Evolutionary conservation across 1,284 basidiomycete species (phyloP), one percentile per base, ranked within the genome.

Genomic region (Singerocomus rubriflavus): DNA sequence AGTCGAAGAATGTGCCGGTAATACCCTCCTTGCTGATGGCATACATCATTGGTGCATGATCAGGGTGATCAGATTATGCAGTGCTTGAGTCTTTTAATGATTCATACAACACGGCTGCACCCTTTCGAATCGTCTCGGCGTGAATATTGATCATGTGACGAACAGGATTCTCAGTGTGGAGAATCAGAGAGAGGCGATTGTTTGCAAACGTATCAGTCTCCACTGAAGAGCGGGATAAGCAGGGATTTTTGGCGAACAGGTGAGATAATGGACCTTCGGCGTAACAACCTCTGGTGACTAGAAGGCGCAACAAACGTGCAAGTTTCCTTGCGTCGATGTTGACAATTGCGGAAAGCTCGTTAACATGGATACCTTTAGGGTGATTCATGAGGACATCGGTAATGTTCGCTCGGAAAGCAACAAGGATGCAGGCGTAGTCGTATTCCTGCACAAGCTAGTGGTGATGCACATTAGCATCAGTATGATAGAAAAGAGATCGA

Each of bases 251-350:
- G 16, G 34, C 10, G 5, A 31, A 42, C 8, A 13, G 35, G 12
- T 4, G 6, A 48, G 34, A 36, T 21, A 34, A 43, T 36, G 12
- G 4, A 65, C 70, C 64, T 62, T 76, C 74, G 9, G 25, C 42
- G 55, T 71, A 75, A 48, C 65, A 64, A 41, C 71, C 68, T 44
- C 65, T 63, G 3, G 70, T 65, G 4, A 69, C 66, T 4, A 75
- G 61, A 37, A 71, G 49, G 11, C 71, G 67, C 35, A 75, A 52
- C 35, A 71, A 46, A 12, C 64, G 63, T 1, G 51, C 53, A 21
- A 73, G 59, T 42, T 73, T 72, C 35, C 51, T 59, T 3, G 54
- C 25, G 6, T 71, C 62, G 10, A 73, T 56, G 0, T 52, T 37
- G 16, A 60, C 44, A 1, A 56, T 52, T 48, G 62, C 53, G 13